These are phyloP conservation scores for Hyaloscypha finlandica DNA, from an alignment of 495 filamentous ascomycete genomes.

Conservation along the genomic window DNA sequence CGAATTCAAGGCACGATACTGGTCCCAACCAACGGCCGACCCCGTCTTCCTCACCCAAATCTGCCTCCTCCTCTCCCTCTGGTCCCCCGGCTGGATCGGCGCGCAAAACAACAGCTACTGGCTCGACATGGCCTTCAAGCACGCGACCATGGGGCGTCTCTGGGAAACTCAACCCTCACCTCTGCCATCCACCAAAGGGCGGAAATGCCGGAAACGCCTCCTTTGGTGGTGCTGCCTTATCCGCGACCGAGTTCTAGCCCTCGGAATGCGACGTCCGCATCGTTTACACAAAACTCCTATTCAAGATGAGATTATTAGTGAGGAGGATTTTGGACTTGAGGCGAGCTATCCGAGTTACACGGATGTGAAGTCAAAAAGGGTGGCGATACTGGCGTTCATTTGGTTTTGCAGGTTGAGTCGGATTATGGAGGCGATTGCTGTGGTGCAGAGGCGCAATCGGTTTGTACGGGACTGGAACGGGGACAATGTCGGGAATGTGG, in stretches of 20 bases:
- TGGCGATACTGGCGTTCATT: constrained; percentile 15
- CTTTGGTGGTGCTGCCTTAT: constrained; percentile 27
- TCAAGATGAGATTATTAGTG: constrained; percentile 17
- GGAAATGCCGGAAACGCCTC: neutral
- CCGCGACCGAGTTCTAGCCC: constrained; percentile 21
- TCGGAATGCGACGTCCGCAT: constrained; percentile 21
- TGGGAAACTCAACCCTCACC: constrained; percentile 1
- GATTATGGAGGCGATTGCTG: constrained; percentile 21
- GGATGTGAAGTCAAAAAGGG: constrained; percentile 10
- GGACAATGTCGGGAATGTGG: neutral
- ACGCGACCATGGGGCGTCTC: constrained; percentile 8
- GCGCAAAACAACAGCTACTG: constrained; percentile 26
- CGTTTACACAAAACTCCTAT: constrained; percentile 17
- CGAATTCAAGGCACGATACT: constrained; percentile 19
- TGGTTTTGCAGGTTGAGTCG: constrained; percentile 22
- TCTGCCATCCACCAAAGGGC: neutral
- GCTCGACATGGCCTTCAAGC: constrained; percentile 23
- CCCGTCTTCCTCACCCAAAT: constrained; percentile 20
- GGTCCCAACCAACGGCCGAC: constrained; percentile 13
- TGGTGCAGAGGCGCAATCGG: constrained; percentile 8
- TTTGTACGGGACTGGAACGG: constrained; percentile 16
- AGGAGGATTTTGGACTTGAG: constrained; percentile 20
- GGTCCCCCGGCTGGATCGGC: constrained; percentile 14
- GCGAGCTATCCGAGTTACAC: constrained; percentile 7
- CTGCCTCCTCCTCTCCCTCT: constrained; percentile 15